These are phyloP conservation scores for Lipomyces sp. DNA, from an alignment of 805 yeast genomes.

Conservation along the genomic window DNA sequence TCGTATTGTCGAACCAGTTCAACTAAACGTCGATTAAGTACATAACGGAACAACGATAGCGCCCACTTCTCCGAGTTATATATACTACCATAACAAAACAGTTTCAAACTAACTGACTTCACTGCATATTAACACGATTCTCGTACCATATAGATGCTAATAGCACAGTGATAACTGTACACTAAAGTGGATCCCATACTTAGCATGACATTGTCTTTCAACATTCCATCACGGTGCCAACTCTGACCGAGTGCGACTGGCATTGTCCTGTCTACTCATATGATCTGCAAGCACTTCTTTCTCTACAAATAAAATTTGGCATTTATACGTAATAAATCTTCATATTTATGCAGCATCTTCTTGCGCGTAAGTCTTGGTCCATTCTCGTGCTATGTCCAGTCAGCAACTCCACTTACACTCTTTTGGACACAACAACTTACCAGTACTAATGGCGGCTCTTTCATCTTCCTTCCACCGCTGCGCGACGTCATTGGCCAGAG, in stretches of 20 bases:
- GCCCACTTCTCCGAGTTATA: not conserved
- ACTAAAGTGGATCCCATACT: not conserved
- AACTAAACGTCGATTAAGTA: not conserved
- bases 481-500: constrained; percentile 96
- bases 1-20: not conserved
- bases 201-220: not conserved
- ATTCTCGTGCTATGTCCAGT: constrained; percentile 49
- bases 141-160: not conserved
- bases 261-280: not conserved
- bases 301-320: not conserved
- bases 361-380: constrained; percentile 68
- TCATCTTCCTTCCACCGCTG: constrained; percentile 93
- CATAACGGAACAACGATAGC: not conserved
- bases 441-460: constrained; percentile 76
- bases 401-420: not conserved
- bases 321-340: not conserved
- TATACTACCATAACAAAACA: not conserved
- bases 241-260: not conserved
- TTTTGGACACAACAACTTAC: constrained; percentile 47
- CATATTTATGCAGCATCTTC: constrained; percentile 13
- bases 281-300: not conserved
- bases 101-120: not conserved
- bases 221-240: not conserved
- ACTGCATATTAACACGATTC: not conserved
- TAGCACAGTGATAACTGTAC: not conserved